Evolutionary conservation across 2,329 filamentous ascomycete species (phyloP), one percentile per base, ranked within the genome.

Genomic region (Helminthosporium solani): DNA sequence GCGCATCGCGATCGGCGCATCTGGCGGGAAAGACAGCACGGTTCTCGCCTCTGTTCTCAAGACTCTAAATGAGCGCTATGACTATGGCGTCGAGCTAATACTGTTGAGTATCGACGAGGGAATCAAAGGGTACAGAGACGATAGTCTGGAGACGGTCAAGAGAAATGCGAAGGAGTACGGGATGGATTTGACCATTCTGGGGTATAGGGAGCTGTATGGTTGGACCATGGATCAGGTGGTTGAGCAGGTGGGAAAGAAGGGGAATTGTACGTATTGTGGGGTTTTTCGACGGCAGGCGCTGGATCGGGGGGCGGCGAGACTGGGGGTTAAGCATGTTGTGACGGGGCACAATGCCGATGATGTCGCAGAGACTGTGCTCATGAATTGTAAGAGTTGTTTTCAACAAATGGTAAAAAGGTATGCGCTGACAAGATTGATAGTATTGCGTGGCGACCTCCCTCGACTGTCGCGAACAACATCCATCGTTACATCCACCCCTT

Each of bases 151-250:
- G 72, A 97, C 94, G 0, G 94, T 99, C 36, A 96, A 96, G 78
- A 80, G 92, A 49, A 97, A 99, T 70, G 88, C 91, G 0, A 70
- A 81, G 11, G 90, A 97, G 70, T 96, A 97, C 72, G 84, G 86
- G 1, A 95, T 99, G 86, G 84, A 88, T 0, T 75, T 99, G 39
- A 88, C 90, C 59, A 95, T 99, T 45, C 83, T 99, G 40, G 90
- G 92, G 40, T 99, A 99, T 63, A 86, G 86, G 43, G 88, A 96
- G 63, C 77, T 99, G 8, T 99, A 99, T 68, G 94, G 92, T 7
- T 99, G 94, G 94, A 96, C 91, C 1, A 99, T 99, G 94, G 94
- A 99, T 64, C 90, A 97, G 65, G 94, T 99, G 8, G 95, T 99
- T 3, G 88, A 91, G 61, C 89, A 92, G 38, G 88, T 99, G 40